Conservation (phyloP, 441 rosid genomes). For the Euphorbia celastroides region DNA sequence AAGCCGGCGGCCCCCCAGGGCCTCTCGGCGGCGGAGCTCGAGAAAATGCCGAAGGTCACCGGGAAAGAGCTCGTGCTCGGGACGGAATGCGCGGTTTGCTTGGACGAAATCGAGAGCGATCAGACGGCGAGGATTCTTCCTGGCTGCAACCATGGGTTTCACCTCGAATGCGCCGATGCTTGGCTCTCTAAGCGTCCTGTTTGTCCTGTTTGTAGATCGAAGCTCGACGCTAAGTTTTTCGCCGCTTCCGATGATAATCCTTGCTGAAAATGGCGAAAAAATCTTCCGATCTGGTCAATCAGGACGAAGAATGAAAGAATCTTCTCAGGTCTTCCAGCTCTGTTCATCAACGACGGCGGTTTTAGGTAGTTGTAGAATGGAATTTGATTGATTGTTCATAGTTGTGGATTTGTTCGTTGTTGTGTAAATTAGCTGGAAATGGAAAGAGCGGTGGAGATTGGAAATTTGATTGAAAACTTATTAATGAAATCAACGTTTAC, state of each 20-base stretch:
- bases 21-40: constrained; percentile 52
- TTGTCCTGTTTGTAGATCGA: constrained; percentile 67
- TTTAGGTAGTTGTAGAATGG: background rate
- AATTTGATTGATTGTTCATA: background rate
- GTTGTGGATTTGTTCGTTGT: background rate
- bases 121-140: constrained; percentile 61
- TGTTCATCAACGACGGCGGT: background rate
- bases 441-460: background rate
- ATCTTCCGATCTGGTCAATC: too few species aligned
- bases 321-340: background rate
- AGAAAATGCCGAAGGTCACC: constrained; percentile 47
- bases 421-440: background rate
- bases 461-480: too few species aligned
- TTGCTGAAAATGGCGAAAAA: background rate
- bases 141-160: constrained; percentile 87
- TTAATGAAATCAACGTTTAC: background rate
- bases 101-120: constrained; percentile 57
- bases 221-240: constrained; percentile 31
- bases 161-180: constrained; percentile 62
- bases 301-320: too few species aligned
- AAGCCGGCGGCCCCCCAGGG: constrained; percentile 37
- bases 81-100: constrained; percentile 74
- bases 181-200: constrained; percentile 58
- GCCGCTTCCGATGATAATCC: constrained; percentile 12
- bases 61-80: constrained; percentile 65